Conservation (phyloP, 768 basidiomycete species). For the Lentinula edodes region DNA sequence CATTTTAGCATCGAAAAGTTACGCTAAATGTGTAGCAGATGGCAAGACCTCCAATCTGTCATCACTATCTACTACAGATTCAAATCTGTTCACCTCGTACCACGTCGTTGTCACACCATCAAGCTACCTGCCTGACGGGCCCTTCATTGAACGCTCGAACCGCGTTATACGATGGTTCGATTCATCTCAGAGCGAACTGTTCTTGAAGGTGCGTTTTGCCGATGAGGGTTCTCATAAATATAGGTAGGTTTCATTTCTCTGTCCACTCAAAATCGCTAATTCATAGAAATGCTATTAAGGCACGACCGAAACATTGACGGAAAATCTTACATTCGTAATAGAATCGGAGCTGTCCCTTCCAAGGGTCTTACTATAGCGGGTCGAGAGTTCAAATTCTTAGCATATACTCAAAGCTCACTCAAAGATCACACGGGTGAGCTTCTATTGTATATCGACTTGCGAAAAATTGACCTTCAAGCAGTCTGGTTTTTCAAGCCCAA, state of each 20-base stretch:
- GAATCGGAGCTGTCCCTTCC: constrained; percentile 40
- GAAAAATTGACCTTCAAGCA: constrained; percentile 20
- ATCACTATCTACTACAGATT: constrained; percentile 24
- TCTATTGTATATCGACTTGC: not conserved
- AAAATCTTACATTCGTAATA: constrained; percentile 34
- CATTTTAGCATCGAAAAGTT: not conserved
- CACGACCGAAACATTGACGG: constrained; percentile 1
- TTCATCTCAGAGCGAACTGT: constrained; percentile 39
- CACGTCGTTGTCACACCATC: constrained; percentile 54
- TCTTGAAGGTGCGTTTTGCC: constrained; percentile 56
- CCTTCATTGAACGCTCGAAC: constrained; percentile 56
- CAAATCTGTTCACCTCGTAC: constrained; percentile 34
- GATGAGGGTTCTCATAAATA: constrained; percentile 40
- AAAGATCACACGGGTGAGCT: constrained; percentile 36
- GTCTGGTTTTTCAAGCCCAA: constrained; percentile 66
- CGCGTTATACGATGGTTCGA: constrained; percentile 52
- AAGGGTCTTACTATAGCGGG: constrained; percentile 49
- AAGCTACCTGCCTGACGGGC: constrained; percentile 44
- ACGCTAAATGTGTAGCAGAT: constrained; percentile 26
- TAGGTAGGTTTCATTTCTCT: not conserved
- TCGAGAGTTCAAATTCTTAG: constrained; percentile 55
- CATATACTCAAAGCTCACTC: constrained; percentile 72
- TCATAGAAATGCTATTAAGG: constrained; percentile 20
- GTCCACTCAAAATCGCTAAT: constrained; percentile 27
- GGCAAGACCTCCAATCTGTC: constrained; percentile 5